A percentile compares a stretch with the other conserved stretches of the same genome.
phyloP scores from a whole-genome alignment of 1,139 yeast species.

The Pichia sp. region DNA sequence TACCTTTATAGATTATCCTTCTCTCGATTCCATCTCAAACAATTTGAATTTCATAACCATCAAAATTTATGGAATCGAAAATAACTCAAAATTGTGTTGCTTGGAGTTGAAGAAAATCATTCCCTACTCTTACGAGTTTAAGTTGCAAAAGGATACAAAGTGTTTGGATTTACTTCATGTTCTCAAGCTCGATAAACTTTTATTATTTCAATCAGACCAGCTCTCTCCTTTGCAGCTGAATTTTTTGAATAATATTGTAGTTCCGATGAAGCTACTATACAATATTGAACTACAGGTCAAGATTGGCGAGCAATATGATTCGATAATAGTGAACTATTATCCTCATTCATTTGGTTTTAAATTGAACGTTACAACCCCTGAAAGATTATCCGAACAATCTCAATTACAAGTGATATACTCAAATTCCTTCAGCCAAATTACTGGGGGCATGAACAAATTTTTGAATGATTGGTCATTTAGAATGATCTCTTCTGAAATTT shows the following conservation, averaged over 20 bases:
- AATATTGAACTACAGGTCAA: conserved; percentile 49
- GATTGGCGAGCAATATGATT: conserved; percentile 15
- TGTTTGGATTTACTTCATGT: conserved; percentile 35
- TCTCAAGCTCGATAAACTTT: conserved; percentile 11
- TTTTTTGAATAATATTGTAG: conserved; percentile 47
- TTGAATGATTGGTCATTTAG: conserved; percentile 37
- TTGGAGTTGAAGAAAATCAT: conserved; percentile 44
- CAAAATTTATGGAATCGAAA: conserved; percentile 59
- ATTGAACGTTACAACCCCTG: conserved; percentile 14
- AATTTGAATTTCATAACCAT: conserved; percentile 32
- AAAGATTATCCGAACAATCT: conserved; percentile 15
- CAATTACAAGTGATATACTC: conserved; percentile 29
- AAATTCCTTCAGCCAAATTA: conserved; percentile 41
- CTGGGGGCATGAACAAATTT: conserved; percentile 47
- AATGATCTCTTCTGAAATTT: conserved; percentile 11
- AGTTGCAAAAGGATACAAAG: conserved; percentile 35
- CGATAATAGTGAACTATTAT: conserved; percentile 24
- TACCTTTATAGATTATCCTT: conserved; percentile 66
- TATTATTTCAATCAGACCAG: conserved; percentile 7
- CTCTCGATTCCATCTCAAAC: conserved; percentile 33
- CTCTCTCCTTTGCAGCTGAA: conserved; percentile 28
- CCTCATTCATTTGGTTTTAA: conserved; percentile 28
- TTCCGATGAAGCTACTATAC: conserved; percentile 58
- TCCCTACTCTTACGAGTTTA: conserved; percentile 60
- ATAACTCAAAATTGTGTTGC: conserved; percentile 54